A percentile compares a stretch with the other conserved stretches of the same genome.
Evolutionary conservation across 208 protist genomes (phyloP).

Genomic region (Trichomonas tenax): DNA sequence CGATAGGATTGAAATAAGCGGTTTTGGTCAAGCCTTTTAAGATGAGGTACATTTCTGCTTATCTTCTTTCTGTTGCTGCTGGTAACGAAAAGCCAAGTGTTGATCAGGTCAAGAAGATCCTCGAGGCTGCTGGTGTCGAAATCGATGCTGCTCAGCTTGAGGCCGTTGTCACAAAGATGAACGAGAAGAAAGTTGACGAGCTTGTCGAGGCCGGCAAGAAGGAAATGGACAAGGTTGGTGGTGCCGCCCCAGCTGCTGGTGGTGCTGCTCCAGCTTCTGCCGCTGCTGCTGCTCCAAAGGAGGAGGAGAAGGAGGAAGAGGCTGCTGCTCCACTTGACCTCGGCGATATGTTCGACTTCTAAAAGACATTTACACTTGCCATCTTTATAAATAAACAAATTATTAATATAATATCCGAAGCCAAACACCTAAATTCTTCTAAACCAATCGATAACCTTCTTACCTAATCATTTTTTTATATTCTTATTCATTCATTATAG

Average conservation of each 20-base stretch:
- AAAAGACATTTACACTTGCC: neutral
- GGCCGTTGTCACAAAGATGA: slow-evolving; percentile 33
- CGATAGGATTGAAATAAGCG: too few relatives aligned
- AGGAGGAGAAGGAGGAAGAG: neutral
- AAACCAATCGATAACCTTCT: too few relatives aligned
- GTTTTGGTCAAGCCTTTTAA: neutral
- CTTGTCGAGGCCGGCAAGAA: slow-evolving; percentile 47
- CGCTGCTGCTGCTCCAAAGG: neutral
- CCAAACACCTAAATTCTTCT: too few relatives aligned
- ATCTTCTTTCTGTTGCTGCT: slow-evolving; percentile 51
- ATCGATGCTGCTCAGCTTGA: slow-evolving; percentile 41
- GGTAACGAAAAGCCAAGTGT: slow-evolving; percentile 46
- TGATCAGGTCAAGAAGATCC: slow-evolving; percentile 50
- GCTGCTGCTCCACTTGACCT: neutral
- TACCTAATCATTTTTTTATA: too few relatives aligned
- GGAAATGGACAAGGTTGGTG: neutral
- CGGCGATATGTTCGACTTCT: neutral
- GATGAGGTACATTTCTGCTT: slow-evolving; percentile 44
- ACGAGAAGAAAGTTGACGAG: slow-evolving; percentile 38
- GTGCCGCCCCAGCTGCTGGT: neutral
- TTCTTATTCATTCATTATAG: too few relatives aligned
- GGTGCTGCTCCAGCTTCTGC: neutral
- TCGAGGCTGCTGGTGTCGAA: slow-evolving; percentile 47
- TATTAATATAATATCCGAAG: too few relatives aligned
- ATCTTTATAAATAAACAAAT: too few relatives aligned